A percentile compares a stretch with the other conserved stretches of the same genome.
Conservation (phyloP, 805 yeast genomes). For the Wickerhamiella kurtzmanii region DNA sequence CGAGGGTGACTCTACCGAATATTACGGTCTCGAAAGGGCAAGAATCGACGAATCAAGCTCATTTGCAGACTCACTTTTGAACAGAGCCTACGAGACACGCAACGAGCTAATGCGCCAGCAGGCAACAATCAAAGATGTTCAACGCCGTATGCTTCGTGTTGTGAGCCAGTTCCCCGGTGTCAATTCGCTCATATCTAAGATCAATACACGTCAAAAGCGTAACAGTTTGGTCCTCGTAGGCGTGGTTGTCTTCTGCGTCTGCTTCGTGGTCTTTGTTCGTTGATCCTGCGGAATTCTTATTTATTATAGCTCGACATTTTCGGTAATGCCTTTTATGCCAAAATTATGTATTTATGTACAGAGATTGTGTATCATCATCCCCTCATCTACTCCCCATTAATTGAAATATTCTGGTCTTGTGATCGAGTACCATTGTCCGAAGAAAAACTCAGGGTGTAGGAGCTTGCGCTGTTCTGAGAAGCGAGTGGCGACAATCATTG, state of each 20-base stretch:
- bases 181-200: slow-evolving; percentile 57
- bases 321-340: not conserved
- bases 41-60: slow-evolving; percentile 61
- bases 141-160: slow-evolving; percentile 45
- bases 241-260: slow-evolving; percentile 58
- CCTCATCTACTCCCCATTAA: too few relatives aligned
- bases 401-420: slow-evolving; percentile 21
- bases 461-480: slow-evolving; percentile 22
- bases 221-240: slow-evolving; percentile 74
- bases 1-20: slow-evolving; percentile 42
- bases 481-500: slow-evolving; percentile 43
- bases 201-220: slow-evolving; percentile 77
- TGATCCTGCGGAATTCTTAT: too few relatives aligned
- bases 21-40: slow-evolving; percentile 62
- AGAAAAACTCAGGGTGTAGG: slow-evolving; percentile 22
- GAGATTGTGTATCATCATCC: not conserved
- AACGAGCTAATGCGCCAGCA: slow-evolving; percentile 73
- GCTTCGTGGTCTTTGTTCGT: slow-evolving; percentile 47
- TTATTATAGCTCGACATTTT: not conserved
- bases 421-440: slow-evolving; percentile 18
- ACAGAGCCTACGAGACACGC: slow-evolving; percentile 80
- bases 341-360: not conserved
- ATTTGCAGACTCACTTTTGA: slow-evolving; percentile 64
- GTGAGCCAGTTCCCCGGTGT: slow-evolving; percentile 72
- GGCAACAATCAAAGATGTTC: slow-evolving; percentile 46